phyloP scores from a whole-genome alignment of 2,329 filamentous ascomycete species.

The Pseudocercospora pini-densiflorae region DNA sequence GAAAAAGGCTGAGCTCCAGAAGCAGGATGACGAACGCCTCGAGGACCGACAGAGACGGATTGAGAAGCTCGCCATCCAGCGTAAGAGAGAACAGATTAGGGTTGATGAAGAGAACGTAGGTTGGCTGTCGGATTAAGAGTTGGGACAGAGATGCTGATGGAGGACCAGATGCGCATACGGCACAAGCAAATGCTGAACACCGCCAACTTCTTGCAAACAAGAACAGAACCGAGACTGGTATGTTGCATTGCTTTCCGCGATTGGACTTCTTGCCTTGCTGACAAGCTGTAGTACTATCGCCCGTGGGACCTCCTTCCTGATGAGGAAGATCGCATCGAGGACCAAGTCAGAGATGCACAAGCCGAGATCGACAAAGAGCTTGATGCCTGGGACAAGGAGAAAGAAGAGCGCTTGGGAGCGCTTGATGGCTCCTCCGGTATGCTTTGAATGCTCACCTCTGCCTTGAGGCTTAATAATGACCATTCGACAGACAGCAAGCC shows the following conservation, averaged over 20 bases:
- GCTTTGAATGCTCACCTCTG: background rate
- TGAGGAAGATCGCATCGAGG: conserved; percentile 72
- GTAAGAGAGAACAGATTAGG: conserved; percentile 71
- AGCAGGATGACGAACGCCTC: conserved; percentile 73
- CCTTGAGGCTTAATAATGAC: background rate
- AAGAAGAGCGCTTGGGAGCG: conserved; percentile 17
- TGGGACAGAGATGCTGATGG: conserved; percentile 6
- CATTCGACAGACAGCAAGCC: conserved; percentile 6
- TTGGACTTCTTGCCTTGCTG: background rate
- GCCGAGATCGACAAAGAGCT: conserved; percentile 67
- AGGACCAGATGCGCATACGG: conserved; percentile 73
- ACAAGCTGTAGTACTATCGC: conserved; percentile 71
- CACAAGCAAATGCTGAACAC: conserved; percentile 73
- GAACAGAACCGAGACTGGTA: conserved; percentile 73
- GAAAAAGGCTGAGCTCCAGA: conserved; percentile 68
- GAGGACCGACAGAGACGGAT: conserved; percentile 68
- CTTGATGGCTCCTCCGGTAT: conserved; percentile 15
- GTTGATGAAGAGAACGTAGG: conserved; percentile 78
- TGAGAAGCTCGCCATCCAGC: conserved; percentile 54
- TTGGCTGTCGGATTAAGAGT: background rate
- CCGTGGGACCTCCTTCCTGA: conserved; percentile 75
- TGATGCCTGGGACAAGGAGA: conserved; percentile 61
- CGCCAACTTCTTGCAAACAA: conserved; percentile 76
- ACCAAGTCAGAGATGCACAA: conserved; percentile 71
- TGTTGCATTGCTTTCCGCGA: conserved; percentile 41